phyloP scores from a whole-genome alignment of 345 rosid species.

The Sisymbrium altissimum region DNA sequence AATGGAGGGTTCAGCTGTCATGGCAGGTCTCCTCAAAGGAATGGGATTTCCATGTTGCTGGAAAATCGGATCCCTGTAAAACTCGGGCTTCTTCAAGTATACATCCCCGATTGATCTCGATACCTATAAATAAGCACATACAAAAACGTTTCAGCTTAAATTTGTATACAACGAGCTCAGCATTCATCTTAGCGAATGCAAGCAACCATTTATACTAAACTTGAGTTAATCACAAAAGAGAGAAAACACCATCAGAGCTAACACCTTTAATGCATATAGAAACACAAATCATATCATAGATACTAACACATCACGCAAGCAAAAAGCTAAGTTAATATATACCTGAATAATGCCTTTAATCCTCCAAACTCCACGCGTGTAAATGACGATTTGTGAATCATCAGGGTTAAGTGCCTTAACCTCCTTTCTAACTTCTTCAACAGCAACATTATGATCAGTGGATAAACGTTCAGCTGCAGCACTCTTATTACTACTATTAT shows the following conservation, averaged over 20 bases:
- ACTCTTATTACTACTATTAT: conserved; percentile 25
- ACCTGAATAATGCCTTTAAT: conserved; percentile 99
- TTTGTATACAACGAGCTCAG: not conserved
- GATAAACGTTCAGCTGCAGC: conserved; percentile 85
- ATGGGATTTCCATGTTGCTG: conserved; percentile 69
- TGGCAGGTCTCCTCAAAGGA: conserved; percentile 75
- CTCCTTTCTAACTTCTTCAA: conserved; percentile 90
- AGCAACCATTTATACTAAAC: conserved; percentile 21
- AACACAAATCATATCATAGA: not conserved
- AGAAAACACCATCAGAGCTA: not conserved
- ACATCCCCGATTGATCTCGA: conserved; percentile 97
- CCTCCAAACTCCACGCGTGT: conserved; percentile 91
- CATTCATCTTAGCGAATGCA: conserved; percentile 10
- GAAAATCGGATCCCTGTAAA: conserved; percentile 73
- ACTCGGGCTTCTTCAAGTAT: conserved; percentile 89
- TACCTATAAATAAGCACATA: conserved; percentile 49
- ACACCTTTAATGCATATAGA: not conserved
- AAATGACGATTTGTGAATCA: conserved; percentile 82
- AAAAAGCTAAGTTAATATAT: not conserved
- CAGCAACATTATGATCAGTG: conserved; percentile 93
- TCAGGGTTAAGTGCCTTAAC: conserved; percentile 96
- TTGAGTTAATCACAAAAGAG: not conserved
- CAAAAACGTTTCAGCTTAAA: not conserved
- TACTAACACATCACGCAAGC: not conserved
- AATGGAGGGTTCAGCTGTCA: conserved; percentile 92